Evolutionary conservation across 805 yeast species (phyloP), one percentile per base, ranked within the genome.

Genomic region (Hanseniaspora lindneri): DNA sequence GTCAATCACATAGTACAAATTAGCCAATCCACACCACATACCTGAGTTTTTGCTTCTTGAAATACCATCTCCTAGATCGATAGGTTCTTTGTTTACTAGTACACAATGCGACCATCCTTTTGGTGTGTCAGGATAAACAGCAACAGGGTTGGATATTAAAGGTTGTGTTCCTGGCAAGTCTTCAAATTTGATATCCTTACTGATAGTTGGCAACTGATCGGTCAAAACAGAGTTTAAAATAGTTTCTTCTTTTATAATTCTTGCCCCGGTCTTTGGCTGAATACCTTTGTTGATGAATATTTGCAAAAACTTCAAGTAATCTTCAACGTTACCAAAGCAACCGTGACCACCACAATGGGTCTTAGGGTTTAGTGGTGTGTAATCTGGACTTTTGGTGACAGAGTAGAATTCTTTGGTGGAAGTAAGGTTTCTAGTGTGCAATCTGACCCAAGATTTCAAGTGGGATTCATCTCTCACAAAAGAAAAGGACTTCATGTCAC

Each of bases 261-360:
- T 56, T 1, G 23, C 54, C 2, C 71, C 71, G 4, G 60, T 60
- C n/a, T 21, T 36, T 10, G 64, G 58, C 3, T 66, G 65, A 30
- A 54, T 51, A 7, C 74, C 74, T 17, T 64, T 59, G 51, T 70
- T 68, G 29, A 70, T 57, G 57, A 68, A 66, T 4, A 66, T 57
- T 34, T 69, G 59, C 30, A 70, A 51, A 44, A 69, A 64, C 51
- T 60, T 64, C 53, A 66, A 56, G 50, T 63, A 70, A 53, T 70
- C 74, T 10, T 55, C 59, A 4, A 62, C 65, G 1, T 61, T 66
- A 3, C 70, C 66, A 41, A 58, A 68, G 39, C 64, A 54, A 1
- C 74, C 74, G 14, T 65, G 70, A n/a, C 74, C 74, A 11, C 72
- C 74, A 57, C 64, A 57, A 21, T 60, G 55, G n/a, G 62, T 44